Conservation (phyloP, 2,329 filamentous ascomycete genomes). For the Cucurbitaria berberidis region DNA sequence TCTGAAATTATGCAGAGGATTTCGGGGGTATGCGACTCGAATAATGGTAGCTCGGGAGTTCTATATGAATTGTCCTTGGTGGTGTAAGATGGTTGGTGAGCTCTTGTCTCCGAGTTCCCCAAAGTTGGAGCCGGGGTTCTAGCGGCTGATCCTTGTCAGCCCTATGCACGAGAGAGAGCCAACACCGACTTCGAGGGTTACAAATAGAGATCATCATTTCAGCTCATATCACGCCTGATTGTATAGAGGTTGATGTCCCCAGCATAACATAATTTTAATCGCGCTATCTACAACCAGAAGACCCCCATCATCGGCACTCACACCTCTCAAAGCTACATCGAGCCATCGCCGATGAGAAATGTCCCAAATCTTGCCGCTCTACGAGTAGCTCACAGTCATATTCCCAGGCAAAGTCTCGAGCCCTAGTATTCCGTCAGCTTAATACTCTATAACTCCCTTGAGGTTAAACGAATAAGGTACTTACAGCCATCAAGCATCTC, state of each 20-base stretch:
- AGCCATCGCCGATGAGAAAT: too few species aligned
- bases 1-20: neutral
- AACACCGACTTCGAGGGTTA: neutral
- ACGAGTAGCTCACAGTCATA: neutral
- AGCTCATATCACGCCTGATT: neutral
- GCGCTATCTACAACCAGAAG: too few species aligned
- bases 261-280: too few species aligned
- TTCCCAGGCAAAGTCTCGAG: neutral
- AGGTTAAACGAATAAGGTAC: neutral
- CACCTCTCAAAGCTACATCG: too few species aligned
- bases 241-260: too few species aligned
- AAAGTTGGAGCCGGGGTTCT: constrained; percentile 2
- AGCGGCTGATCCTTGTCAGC: constrained; percentile 18
- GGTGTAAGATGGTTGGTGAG: neutral
- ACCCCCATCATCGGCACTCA: too few species aligned
- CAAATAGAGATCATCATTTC: neutral
- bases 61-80: neutral
- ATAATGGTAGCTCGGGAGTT: neutral
- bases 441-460: neutral
- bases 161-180: constrained; percentile 3
- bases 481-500: neutral
- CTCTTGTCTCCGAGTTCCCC: neutral
- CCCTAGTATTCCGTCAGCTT: neutral
- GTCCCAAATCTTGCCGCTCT: neutral
- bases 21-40: neutral